Conservation (phyloP, 176 grass and related monocot genomes). For the Elymus sibiricus region DNA sequence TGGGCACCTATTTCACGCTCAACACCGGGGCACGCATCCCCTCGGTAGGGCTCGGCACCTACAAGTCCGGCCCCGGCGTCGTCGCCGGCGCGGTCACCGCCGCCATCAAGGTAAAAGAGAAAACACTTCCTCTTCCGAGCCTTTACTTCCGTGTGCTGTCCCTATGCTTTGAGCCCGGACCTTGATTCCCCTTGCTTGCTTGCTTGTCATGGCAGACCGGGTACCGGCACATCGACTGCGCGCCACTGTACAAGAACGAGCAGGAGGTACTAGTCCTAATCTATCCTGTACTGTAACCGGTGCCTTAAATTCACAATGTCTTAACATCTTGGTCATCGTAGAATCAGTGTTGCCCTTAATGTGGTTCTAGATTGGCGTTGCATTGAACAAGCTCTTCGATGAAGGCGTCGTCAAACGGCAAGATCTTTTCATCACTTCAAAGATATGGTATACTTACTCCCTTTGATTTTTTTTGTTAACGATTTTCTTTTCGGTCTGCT, state of each 20-base stretch:
- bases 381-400: slow-evolving; percentile 49
- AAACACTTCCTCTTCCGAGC: not conserved
- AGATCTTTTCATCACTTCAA: slow-evolving; percentile 81
- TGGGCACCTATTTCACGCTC: slow-evolving; percentile 47
- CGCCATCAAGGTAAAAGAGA: slow-evolving; percentile 47
- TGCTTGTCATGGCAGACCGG: slow-evolving; percentile 44
- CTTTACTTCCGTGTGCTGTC: too few relatives aligned
- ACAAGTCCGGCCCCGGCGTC: slow-evolving; percentile 43
- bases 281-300: not conserved
- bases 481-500: too few relatives aligned
- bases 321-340: too few relatives aligned
- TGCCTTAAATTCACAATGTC: too few relatives aligned
- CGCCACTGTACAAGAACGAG: slow-evolving; percentile 65
- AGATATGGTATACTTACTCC: slow-evolving; percentile 51
- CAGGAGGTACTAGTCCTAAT: slow-evolving; percentile 39
- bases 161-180: too few relatives aligned
- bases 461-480: too few relatives aligned
- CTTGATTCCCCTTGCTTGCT: not conserved
- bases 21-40: slow-evolving; percentile 75
- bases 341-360: not conserved
- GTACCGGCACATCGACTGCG: slow-evolving; percentile 85
- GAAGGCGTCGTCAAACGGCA: slow-evolving; percentile 53
- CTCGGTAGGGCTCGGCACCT: slow-evolving; percentile 83
- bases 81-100: slow-evolving; percentile 45
- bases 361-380: slow-evolving; percentile 50